Base-by-base conservation (phyloP, 2,329 filamentous ascomycete species). In the Bipolaris victoriae region DNA sequence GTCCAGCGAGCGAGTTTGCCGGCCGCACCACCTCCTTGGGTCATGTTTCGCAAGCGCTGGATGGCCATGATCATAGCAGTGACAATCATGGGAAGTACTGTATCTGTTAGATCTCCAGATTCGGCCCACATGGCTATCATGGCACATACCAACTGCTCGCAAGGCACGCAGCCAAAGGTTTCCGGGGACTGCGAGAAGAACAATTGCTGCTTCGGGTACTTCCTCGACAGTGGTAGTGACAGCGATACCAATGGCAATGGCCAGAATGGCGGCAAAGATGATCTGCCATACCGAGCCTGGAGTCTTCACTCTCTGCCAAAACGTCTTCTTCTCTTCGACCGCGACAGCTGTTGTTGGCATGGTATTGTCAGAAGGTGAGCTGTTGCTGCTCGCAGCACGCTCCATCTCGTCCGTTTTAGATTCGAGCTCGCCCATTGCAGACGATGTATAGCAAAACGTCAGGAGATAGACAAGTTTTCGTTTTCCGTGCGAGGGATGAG, bases 21-120 rank as follows among this genome's bases (percentile, higher is more conserved):
- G 15, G 66, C 66, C 46, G 66, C 63, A n/a, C 66, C 76, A 6
- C 78, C 81, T 11, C 78, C 77, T 9, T 76, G 66, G 10, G 78
- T 71, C 77, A 84, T 81, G 6, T 73, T 76, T 16, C 79, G 77
- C 7, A 84, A 74, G n/a, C 77, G 76, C 45, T 81, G 80, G 5
- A 84, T 73, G 5, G 82, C 80, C 16, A 84, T 74, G 45, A 84
- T 79, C 76, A 84, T 83, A 22, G 82, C 81, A 7, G 77, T 79
- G 24, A 84, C 73, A 40, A 84, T 84, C 52, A 84, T 69, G 1
- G 82, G 82, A 1, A 84, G 73, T 0, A 84, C 82, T 82, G 22
- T 4, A 7, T n/a, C 3, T 11, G 24, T 65, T 36, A 66, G 53
- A 22, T 13, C 7, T 3, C 18, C 16, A 7, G 16, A 15, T 2